Evolutionary conservation across 1,284 basidiomycete genomes (phyloP), one percentile per base, ranked within the genome.

Genomic region (Athelia sp.): DNA sequence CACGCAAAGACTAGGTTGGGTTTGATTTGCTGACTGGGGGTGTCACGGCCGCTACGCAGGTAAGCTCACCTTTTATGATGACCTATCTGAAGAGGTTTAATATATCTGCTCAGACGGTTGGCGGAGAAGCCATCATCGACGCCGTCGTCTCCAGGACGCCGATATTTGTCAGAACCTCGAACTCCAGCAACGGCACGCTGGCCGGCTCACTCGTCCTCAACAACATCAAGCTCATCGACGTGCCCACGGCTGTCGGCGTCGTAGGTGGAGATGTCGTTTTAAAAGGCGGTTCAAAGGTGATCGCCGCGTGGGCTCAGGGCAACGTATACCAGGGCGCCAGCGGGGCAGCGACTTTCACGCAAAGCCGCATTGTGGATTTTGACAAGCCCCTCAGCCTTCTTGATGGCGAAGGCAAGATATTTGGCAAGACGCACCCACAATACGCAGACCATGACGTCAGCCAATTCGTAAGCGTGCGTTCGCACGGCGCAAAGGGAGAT

Each of bases 301-400:
- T 90, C 59, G 61, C 70, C 6, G 76, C 81, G 4, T 90, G 87
- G 87, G 82, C 70, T 1, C 85, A 88, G 64, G 86, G 86, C 29
- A 84, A 89, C 55, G 71, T 83, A 31, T 88, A 76, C 59, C 63
- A 64, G 14, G 80, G 85, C 15, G 68, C 72, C 1, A 70, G 68
- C 50, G 54, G 68, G 0, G 54, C 53, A 1, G 69, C 69, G 2
- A 64, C 50, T 2, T 90, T 78, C 62, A 69, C 68, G 1, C 79
- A 85, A 62, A 74, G 72, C 8, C 59, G 64, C 34, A 74, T 85
- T 47, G 50, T 63, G 8, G 62, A 72, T 8, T 73, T 79, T 2
- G 62, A 64, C 48, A 87, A 86, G 59, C 74, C 84, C 1, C 60
- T 71, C 15, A 68, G 63, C 38, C 65, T 92, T 21, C 62, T 87